Evolutionary conservation across 2,329 filamentous ascomycete genomes (phyloP).

Genomic region (Arthroderma sp.): DNA sequence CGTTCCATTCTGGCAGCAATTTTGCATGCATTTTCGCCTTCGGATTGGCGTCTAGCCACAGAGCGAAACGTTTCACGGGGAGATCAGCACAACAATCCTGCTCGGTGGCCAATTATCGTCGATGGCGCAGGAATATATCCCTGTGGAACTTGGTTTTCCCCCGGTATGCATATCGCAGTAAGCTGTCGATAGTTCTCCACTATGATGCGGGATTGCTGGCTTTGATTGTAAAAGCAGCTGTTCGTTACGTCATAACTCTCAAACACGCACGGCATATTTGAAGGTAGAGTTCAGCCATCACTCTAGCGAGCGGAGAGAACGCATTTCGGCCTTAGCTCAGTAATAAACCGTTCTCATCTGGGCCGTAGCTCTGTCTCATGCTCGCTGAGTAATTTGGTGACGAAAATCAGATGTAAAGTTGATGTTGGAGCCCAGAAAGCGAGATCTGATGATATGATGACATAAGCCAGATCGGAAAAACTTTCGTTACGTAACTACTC

Average conservation of each 20-base stretch:
- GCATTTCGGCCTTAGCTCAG: background rate
- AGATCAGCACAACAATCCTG: constrained; percentile 4
- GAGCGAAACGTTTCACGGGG: constrained; percentile 3
- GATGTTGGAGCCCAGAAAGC: background rate
- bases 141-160: background rate
- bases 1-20: background rate
- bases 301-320: background rate
- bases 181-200: constrained; percentile 4
- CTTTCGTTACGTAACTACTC: too few relatives aligned
- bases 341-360: too few relatives aligned
- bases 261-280: background rate
- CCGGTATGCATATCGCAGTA: background rate
- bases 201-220: constrained; percentile 1
- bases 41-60: constrained; percentile 1
- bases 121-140: background rate
- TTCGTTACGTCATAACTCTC: background rate
- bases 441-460: too few relatives aligned
- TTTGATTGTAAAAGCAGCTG: background rate
- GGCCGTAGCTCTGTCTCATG: background rate
- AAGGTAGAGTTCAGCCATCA: background rate
- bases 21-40: background rate
- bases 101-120: background rate
- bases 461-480: too few relatives aligned
- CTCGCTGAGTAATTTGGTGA: background rate
- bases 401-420: too few relatives aligned